Evolutionary conservation across 768 basidiomycete species (phyloP).

Genomic region (Melanogaster broomeanus): DNA sequence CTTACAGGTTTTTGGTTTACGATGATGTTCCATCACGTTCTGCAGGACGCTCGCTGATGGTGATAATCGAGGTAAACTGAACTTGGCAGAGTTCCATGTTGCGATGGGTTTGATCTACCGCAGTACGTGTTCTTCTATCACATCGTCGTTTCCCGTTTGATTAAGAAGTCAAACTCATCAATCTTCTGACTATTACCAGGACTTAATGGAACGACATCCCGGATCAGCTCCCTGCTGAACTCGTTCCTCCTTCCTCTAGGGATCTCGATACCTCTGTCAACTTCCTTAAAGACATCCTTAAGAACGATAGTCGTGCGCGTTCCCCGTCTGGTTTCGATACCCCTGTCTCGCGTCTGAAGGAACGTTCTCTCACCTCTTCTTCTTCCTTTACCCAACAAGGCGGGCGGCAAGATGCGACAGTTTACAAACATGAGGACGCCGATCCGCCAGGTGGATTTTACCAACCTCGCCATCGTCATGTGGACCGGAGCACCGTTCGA

Average conservation of each 20-base stretch:
- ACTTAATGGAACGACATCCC: slow-evolving; percentile 93
- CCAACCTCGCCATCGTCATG: slow-evolving; percentile 77
- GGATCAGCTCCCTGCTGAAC: slow-evolving; percentile 81
- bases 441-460: slow-evolving; percentile 68
- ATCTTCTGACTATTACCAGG: slow-evolving; percentile 44
- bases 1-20: neutral
- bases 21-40: neutral
- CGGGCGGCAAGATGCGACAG: slow-evolving; percentile 81
- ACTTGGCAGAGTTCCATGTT: slow-evolving; percentile 94
- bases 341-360: slow-evolving; percentile 62
- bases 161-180: neutral
- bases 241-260: slow-evolving; percentile 87
- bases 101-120: slow-evolving; percentile 99
- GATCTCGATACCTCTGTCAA: slow-evolving; percentile 90
- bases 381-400: slow-evolving; percentile 50
- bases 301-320: slow-evolving; percentile 79
- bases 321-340: slow-evolving; percentile 55
- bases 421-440: slow-evolving; percentile 81
- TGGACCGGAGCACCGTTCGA: slow-evolving; percentile 83
- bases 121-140: slow-evolving; percentile 53
- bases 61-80: slow-evolving; percentile 93
- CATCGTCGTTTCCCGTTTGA: neutral
- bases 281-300: slow-evolving; percentile 84
- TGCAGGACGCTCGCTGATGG: slow-evolving; percentile 88
- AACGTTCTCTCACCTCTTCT: slow-evolving; percentile 68